Conservation (phyloP, 1,284 basidiomycete genomes). For the Pseudozyma sp. region DNA sequence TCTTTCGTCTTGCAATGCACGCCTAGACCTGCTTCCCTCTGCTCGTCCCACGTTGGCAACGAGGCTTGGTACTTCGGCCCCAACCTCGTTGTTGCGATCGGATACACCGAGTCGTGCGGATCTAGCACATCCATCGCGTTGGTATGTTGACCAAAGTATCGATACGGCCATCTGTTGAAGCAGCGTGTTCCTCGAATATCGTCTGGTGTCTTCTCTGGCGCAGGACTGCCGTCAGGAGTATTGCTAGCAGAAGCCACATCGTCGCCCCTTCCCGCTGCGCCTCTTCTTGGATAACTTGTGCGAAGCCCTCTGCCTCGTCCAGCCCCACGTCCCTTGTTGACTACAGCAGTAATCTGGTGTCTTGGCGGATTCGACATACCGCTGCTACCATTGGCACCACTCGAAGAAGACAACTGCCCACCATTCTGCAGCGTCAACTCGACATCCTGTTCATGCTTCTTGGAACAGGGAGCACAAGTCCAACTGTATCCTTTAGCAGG, state of each 20-base stretch:
- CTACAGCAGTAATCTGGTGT: constrained; percentile 25
- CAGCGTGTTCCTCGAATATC: constrained; percentile 74
- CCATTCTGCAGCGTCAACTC: constrained; percentile 70
- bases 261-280: constrained; percentile 26
- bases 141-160: constrained; percentile 94
- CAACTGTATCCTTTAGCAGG: constrained; percentile 97
- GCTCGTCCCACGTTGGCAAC: constrained; percentile 63
- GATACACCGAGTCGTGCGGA: constrained; percentile 93
- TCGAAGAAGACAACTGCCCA: constrained; percentile 26
- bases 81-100: constrained; percentile 85
- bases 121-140: constrained; percentile 77
- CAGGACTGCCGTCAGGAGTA: constrained; percentile 43
- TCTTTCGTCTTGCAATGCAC: constrained; percentile 29
- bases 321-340: constrained; percentile 35
- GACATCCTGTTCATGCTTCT: constrained; percentile 86
- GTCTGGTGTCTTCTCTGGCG: constrained; percentile 51
- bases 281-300: constrained; percentile 19
- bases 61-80: constrained; percentile 86
- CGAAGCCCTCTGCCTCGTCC: constrained; percentile 22
- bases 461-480: constrained; percentile 94
- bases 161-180: constrained; percentile 93
- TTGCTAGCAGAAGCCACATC: constrained; percentile 35
- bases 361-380: constrained; percentile 10
- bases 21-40: constrained; percentile 48
- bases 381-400: constrained; percentile 18